A percentile compares a stretch with the other conserved stretches of the same genome.
phyloP scores from a whole-genome alignment of 2,329 filamentous ascomycete genomes.

The Aspergillus amoenus region DNA sequence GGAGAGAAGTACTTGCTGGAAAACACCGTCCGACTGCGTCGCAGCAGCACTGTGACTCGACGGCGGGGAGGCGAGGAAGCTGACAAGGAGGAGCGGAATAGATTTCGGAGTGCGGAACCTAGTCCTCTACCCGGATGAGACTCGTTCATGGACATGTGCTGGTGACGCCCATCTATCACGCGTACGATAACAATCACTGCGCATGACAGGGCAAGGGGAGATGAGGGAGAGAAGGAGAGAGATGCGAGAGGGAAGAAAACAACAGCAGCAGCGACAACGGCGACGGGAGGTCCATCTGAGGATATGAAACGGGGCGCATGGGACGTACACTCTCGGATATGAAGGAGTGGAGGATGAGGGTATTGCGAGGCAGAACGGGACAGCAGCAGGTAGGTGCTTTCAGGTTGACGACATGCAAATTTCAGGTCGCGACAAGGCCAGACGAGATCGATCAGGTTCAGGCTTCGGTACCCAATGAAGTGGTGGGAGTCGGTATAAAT shows the following conservation, averaged over 20 bases:
- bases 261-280: not conserved
- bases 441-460: conserved; percentile 19
- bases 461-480: conserved; percentile 20
- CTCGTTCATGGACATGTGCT: conserved; percentile 38
- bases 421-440: conserved; percentile 1
- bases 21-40: conserved; percentile 36
- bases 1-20: conserved; percentile 31
- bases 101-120: conserved; percentile 30
- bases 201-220: conserved; percentile 22
- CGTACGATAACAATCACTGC: conserved; percentile 14
- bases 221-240: conserved; percentile 10
- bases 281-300: conserved; percentile 22
- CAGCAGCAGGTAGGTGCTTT: not conserved
- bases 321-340: conserved; percentile 17
- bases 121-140: conserved; percentile 31
- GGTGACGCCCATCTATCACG: conserved; percentile 28
- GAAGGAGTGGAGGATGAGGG: not conserved
- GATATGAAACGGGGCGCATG: conserved; percentile 21
- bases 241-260: conserved; percentile 3
- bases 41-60: conserved; percentile 33
- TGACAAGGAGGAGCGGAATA: conserved; percentile 32
- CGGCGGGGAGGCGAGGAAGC: conserved; percentile 27
- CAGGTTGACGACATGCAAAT: not conserved
- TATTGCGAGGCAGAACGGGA: conserved; percentile 1
- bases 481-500: conserved; percentile 4